These are phyloP conservation scores for Voacanga thouarsii DNA, from an alignment of 257 asterid genomes.

Conservation along the genomic window DNA sequence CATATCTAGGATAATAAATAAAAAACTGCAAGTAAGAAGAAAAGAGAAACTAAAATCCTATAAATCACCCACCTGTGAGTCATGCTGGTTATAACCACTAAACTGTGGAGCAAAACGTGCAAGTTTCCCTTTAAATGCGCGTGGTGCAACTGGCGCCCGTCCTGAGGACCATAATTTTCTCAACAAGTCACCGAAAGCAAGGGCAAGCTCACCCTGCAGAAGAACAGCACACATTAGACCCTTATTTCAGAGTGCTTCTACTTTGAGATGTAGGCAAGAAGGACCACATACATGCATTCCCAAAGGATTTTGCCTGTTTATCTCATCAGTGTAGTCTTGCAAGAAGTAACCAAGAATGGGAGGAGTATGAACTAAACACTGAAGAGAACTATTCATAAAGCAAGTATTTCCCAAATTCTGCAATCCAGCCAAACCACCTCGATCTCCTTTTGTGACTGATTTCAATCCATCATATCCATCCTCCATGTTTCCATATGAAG, in stretches of 20 bases:
- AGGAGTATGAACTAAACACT: slow-evolving; percentile 96
- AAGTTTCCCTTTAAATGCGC: slow-evolving; percentile 84
- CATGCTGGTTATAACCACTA: slow-evolving; percentile 98
- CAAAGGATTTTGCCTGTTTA: slow-evolving; percentile 76
- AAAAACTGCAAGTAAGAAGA: background rate
- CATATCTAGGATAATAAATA: background rate
- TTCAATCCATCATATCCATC: slow-evolving; percentile 51
- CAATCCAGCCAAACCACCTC: slow-evolving; percentile 87
- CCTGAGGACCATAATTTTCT: slow-evolving; percentile 97
- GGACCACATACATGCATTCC: slow-evolving; percentile 80
- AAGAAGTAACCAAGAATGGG: slow-evolving; percentile 78
- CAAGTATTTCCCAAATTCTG: slow-evolving; percentile 97
- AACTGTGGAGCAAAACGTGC: slow-evolving; percentile 98
- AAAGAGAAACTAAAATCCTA: background rate
- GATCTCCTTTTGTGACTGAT: slow-evolving; percentile 50
- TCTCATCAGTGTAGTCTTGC: slow-evolving; percentile 78
- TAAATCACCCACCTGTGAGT: slow-evolving; percentile 67
- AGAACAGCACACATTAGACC: slow-evolving; percentile 28
- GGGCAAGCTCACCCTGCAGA: slow-evolving; percentile 96
- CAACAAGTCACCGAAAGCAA: slow-evolving; percentile 86
- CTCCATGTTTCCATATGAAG: slow-evolving; percentile 51
- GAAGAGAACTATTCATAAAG: slow-evolving; percentile 96
- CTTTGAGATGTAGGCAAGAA: slow-evolving; percentile 23
- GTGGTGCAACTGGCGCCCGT: slow-evolving; percentile 82
- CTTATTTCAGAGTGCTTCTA: slow-evolving; percentile 10